Evolutionary conservation across 1,139 yeast species (phyloP).

Genomic region (Zygosaccharomyces sapae): DNA sequence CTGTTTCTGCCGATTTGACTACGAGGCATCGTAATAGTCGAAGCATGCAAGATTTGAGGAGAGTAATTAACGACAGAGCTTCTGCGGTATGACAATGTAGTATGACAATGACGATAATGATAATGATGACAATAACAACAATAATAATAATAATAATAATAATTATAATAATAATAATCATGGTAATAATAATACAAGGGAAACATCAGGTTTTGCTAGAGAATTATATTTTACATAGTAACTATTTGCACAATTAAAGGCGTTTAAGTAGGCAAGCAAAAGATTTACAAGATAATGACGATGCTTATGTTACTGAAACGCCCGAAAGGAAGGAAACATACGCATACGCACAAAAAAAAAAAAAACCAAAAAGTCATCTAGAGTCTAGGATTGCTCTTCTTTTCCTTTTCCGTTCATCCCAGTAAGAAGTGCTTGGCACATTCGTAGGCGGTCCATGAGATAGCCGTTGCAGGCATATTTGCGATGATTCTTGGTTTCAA

Average conservation of each 20-base stretch:
- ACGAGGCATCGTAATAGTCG: constrained; percentile 39
- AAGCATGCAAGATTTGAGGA: constrained; percentile 32
- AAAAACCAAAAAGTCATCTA: neutral
- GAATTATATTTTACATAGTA: constrained; percentile 3
- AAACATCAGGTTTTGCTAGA: neutral
- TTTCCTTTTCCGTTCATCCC: too few species aligned
- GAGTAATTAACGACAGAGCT: constrained; percentile 21
- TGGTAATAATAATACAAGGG: neutral
- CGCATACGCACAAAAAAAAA: too few species aligned
- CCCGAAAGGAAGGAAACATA: too few species aligned
- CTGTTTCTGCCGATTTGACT: constrained; percentile 50
- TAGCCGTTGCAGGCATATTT: constrained; percentile 95
- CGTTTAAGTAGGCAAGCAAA: neutral
- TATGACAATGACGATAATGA: too few species aligned
- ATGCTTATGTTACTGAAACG: neutral
- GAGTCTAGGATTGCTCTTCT: too few species aligned
- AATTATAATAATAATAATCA: too few species aligned
- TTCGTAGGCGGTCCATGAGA: constrained; percentile 97
- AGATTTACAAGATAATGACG: constrained; percentile 3
- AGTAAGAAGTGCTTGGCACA: constrained; percentile 64
- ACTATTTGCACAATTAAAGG: constrained; percentile 1
- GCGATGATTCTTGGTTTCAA: constrained; percentile 87
- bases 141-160: too few species aligned
- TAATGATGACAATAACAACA: too few species aligned
- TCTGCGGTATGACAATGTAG: neutral